Base-by-base conservation (phyloP, 169 alveolate species). In the Plasmodium reichenowi region DNA sequence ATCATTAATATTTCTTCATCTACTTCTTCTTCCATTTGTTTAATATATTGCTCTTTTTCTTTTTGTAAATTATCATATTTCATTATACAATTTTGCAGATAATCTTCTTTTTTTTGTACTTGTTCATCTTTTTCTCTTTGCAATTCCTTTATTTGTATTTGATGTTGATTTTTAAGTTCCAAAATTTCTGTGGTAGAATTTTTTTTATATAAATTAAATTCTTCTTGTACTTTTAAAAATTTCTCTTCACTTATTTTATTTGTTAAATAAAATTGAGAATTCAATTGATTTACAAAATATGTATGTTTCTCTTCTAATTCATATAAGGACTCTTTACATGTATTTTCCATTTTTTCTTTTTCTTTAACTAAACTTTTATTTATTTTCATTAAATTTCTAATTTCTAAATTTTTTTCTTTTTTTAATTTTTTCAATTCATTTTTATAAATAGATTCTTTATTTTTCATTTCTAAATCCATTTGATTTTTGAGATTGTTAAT, bases 401-500 rank as follows among this genome's bases (percentile, higher is more conserved):
- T 68, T 54, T 83, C 91, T 59, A 70, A 17, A 83, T 83, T 48
- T 83, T 83, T 83, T 43, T 68, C 73, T 20, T 83, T 83, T 56
- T 70, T 73, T 48, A 83, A 60, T 83, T 83, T 83, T 48, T 70
- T 83, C 73, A 83, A 54, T 50, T 68, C 85, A 38, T 72, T 68
- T 59, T 83, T 83, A 48, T 83, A 73, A 56, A 83, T 83, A 48
- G 91, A 83, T 58, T 83, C 91, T n/a, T 72, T 83, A 68, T 83
- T 83, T 83, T 83, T 83, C 91, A 83, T 83, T 83, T 83, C 91
- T 45, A 83, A 63, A 38, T 68, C 80, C 86, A 83, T 83, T 70
- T 83, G 86, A 50, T 83, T 70, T 83, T 70, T 83, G 22, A 70
- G 10, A 70, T 83, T 83, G 15, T 48, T 71, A 68, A 83, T 83